phyloP scores from a whole-genome alignment of 148 eudicot genomes.

The Agrostemma githago region DNA sequence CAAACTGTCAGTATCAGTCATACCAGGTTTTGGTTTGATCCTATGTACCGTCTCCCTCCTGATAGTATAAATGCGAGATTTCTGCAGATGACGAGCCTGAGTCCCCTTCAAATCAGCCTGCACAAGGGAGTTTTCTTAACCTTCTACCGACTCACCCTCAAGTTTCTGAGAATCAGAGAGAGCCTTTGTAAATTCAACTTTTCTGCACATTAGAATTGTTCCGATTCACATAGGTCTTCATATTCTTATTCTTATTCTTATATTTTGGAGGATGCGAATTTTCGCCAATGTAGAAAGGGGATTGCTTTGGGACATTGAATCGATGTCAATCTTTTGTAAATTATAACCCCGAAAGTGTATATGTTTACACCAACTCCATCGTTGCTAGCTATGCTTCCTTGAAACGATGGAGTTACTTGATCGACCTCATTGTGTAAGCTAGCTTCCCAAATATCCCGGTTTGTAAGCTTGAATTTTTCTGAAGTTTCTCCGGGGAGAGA shows the following conservation, averaged over 20 bases:
- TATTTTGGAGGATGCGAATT: slow-evolving; percentile 15
- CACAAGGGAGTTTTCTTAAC: slow-evolving; percentile 78
- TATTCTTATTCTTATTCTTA: slow-evolving; percentile 8
- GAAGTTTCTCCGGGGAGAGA: background rate
- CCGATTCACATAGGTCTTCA: slow-evolving; percentile 19
- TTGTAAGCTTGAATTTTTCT: background rate
- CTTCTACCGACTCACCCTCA: slow-evolving; percentile 63
- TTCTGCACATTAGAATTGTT: slow-evolving; percentile 5
- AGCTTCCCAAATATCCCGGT: background rate
- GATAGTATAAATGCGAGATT: slow-evolving; percentile 1
- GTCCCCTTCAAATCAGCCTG: slow-evolving; percentile 38
- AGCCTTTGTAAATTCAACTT: slow-evolving; percentile 26
- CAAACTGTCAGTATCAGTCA: background rate
- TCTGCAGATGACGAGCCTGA: slow-evolving; percentile 60
- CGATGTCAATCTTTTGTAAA: slow-evolving; percentile 35
- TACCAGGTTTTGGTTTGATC: background rate
- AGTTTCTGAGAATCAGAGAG: slow-evolving; percentile 36
- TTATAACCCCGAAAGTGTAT: slow-evolving; percentile 31
- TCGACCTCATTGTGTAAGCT: background rate
- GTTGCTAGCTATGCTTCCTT: background rate
- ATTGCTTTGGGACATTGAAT: slow-evolving; percentile 20
- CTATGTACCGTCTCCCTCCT: background rate
- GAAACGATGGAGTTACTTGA: background rate
- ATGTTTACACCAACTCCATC: slow-evolving; percentile 18
- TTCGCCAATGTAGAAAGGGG: slow-evolving; percentile 17